These are phyloP conservation scores for Berberis thunbergii DNA, from an alignment of 164 flowering plant species.

Conservation along the genomic window DNA sequence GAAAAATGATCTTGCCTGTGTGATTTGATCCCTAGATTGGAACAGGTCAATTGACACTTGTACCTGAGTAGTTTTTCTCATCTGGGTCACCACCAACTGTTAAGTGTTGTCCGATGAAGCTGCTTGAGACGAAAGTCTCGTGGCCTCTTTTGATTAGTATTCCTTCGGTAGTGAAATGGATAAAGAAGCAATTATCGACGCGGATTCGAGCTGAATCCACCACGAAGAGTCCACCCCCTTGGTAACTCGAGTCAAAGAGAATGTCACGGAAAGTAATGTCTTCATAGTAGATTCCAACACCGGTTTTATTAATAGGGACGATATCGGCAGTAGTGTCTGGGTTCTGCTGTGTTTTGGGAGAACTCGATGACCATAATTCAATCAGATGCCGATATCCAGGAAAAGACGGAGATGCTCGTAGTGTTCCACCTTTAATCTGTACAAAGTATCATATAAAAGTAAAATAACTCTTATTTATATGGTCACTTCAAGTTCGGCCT, in stretches of 20 bases:
- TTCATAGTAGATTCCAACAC: constrained; percentile 23
- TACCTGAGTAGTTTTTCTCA: constrained; percentile 15
- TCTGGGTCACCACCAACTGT: constrained; percentile 41
- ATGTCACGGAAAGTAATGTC: constrained; percentile 44
- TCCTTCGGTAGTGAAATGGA: constrained; percentile 18
- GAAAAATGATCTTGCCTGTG: no score
- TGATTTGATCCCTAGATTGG: no score
- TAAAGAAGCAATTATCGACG: constrained; percentile 18
- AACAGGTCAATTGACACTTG: no score
- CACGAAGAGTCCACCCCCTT: constrained; percentile 39
- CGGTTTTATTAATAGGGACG: not conserved
- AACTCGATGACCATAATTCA: constrained; percentile 24
- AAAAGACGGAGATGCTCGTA: constrained; percentile 34
- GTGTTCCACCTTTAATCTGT: constrained; percentile 34
- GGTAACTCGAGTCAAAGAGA: constrained; percentile 33
- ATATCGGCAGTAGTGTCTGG: not conserved
- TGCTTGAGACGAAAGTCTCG: constrained; percentile 16
- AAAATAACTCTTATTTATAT: no score
- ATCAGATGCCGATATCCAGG: constrained; percentile 34
- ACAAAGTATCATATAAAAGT: no score
- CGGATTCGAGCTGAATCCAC: constrained; percentile 38
- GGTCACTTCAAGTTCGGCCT: no score
- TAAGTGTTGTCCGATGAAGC: constrained; percentile 17
- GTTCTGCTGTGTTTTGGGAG: constrained; percentile 5
- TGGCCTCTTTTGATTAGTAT: constrained; percentile 13